Conservation (phyloP, 1,284 basidiomycete species). For the Cutaneotrichosporon daszewskae region DNA sequence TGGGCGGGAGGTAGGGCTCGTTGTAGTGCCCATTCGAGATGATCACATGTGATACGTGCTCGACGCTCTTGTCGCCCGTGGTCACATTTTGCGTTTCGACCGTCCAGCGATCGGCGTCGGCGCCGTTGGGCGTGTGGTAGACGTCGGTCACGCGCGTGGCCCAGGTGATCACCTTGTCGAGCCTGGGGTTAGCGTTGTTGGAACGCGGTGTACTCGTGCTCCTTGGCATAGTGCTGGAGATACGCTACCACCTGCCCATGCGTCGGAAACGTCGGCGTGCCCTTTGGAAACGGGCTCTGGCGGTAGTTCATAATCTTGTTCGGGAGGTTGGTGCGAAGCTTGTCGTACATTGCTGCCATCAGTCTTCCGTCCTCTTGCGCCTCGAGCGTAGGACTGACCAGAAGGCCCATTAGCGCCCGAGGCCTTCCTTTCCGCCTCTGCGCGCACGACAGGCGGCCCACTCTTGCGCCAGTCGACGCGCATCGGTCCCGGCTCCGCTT, state of each 20-base stretch:
- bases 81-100: conserved; percentile 10
- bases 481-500: conserved; percentile 12
- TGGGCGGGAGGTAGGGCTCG: conserved; percentile 49
- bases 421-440: conserved; percentile 6
- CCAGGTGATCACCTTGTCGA: conserved; percentile 27
- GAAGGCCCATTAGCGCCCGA: conserved; percentile 13
- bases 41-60: conserved; percentile 10
- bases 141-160: conserved; percentile 12
- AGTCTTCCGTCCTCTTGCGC: no score
- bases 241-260: conserved; percentile 16
- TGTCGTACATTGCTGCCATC: conserved; percentile 19
- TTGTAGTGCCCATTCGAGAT: conserved; percentile 52
- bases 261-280: conserved; percentile 16
- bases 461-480: conserved; percentile 11
- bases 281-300: conserved; percentile 16
- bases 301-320: conserved; percentile 21
- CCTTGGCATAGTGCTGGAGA: conserved; percentile 13
- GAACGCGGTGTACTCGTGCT: conserved; percentile 6
- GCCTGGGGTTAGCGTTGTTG: conserved; percentile 1
- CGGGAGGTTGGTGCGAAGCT: conserved; percentile 39
- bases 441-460: conserved; percentile 9
- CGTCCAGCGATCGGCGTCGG: conserved; percentile 15
- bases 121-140: conserved; percentile 8
- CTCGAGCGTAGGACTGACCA: conserved; percentile 10
- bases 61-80: conserved; percentile 25